Percentiles rank a stretch among this genome's conserved stretches.
phyloP scores from a whole-genome alignment of 768 basidiomycete genomes.

The Mycena rebaudengoi region DNA sequence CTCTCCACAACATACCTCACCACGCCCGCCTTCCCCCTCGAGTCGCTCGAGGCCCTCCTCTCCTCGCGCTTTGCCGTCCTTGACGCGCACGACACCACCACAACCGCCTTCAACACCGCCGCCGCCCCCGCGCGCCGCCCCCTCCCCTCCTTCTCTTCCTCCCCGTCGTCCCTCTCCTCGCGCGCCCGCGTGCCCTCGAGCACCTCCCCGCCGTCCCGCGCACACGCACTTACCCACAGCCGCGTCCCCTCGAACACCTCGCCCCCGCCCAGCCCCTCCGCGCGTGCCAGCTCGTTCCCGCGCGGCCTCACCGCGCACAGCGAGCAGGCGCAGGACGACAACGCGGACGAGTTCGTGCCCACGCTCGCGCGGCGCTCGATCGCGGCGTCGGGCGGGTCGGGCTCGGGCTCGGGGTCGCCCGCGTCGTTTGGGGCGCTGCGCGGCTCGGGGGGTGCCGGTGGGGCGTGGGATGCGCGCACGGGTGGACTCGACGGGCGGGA shows the following conservation, averaged over 20 bases:
- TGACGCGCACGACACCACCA: conserved; percentile 48
- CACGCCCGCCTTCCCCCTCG: conserved; percentile 74
- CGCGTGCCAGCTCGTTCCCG: too few species aligned
- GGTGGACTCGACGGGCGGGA: background rate
- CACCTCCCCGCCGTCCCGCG: too few species aligned
- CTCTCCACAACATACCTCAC: conserved; percentile 73
- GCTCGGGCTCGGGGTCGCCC: background rate
- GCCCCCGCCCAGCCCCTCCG: background rate
- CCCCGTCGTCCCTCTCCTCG: too few species aligned
- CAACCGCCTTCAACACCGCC: background rate
- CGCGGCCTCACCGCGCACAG: background rate
- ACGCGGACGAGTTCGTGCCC: conserved; percentile 64
- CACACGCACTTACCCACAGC: too few species aligned
- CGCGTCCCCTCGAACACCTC: too few species aligned
- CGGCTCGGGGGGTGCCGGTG: too few species aligned
- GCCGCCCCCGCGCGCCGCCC: background rate
- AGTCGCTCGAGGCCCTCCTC: conserved; percentile 79
- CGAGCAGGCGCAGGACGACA: conserved; percentile 9
- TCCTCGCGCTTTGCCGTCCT: conserved; percentile 77
- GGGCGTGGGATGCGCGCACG: too few species aligned
- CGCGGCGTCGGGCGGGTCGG: conserved; percentile 38
- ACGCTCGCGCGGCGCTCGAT: conserved; percentile 70
- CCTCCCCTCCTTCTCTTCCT: background rate
- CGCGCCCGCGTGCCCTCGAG: too few species aligned
- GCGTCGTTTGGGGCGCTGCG: conserved; percentile 17